phyloP scores from a whole-genome alignment of 768 basidiomycete genomes.

The Suillus sp. region DNA sequence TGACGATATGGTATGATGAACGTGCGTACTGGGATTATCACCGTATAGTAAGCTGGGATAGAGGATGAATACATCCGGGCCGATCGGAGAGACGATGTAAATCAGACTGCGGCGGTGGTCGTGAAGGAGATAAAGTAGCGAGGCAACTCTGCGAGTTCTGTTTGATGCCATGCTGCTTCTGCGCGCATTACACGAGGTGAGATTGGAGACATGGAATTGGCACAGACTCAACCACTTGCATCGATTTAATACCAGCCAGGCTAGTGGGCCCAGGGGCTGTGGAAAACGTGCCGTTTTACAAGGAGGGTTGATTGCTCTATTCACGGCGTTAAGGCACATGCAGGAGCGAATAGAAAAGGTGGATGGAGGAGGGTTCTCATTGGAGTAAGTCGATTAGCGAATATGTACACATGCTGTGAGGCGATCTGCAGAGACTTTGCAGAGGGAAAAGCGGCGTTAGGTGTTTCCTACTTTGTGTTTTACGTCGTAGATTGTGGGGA shows the following conservation, averaged over 20 bases:
- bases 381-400: neutral
- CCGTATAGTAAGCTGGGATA: constrained; percentile 1
- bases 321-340: constrained; percentile 9
- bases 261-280: constrained; percentile 7
- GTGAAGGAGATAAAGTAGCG: constrained; percentile 9
- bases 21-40: constrained; percentile 6
- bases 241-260: constrained; percentile 5
- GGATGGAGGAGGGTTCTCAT: constrained; percentile 2
- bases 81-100: constrained; percentile 7
- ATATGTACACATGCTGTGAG: neutral
- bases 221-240: constrained; percentile 6
- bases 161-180: constrained; percentile 10
- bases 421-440: constrained; percentile 8
- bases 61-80: neutral
- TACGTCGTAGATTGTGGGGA: constrained; percentile 8
- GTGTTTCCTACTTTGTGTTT: constrained; percentile 6
- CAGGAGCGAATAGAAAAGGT: constrained; percentile 1
- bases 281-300: constrained; percentile 7
- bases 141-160: constrained; percentile 7
- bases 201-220: neutral
- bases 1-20: constrained; percentile 3
- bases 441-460: constrained; percentile 7
- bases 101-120: constrained; percentile 10
- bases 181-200: constrained; percentile 10
- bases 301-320: neutral